Evolutionary conservation across 345 rosid genomes (phyloP).

Genomic region (Xanthoceras sorbifolium): DNA sequence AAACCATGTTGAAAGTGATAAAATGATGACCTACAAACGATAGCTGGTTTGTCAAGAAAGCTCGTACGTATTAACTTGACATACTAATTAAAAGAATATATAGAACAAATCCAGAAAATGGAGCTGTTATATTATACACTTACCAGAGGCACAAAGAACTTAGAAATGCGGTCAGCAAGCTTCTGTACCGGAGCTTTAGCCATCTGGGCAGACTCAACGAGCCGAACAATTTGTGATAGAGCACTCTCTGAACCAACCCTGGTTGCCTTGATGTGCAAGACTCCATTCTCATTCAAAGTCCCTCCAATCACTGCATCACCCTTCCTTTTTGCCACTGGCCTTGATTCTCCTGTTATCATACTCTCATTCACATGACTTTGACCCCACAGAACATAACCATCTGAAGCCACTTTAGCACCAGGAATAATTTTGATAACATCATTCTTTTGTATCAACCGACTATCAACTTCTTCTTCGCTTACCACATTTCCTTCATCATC

Average conservation of each 20-base stretch:
- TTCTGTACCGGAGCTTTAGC: constrained; percentile 99
- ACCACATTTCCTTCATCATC: constrained; percentile 64
- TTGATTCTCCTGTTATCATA: constrained; percentile 80
- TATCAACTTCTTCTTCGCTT: constrained; percentile 78
- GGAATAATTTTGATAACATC: constrained; percentile 78
- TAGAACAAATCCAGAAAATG: background rate
- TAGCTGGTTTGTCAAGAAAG: background rate
- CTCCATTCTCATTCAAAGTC: constrained; percentile 87
- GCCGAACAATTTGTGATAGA: constrained; percentile 89
- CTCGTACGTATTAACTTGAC: background rate
- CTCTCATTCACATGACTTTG: constrained; percentile 79
- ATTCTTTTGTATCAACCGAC: constrained; percentile 76
- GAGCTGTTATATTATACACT: constrained; percentile 7
- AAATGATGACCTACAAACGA: constrained; percentile 63
- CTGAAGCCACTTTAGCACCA: constrained; percentile 72
- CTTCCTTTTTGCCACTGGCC: constrained; percentile 71
- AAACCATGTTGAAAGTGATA: constrained; percentile 86
- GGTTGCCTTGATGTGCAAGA: constrained; percentile 72
- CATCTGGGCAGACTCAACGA: constrained; percentile 93
- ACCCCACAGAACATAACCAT: constrained; percentile 72
- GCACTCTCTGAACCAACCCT: constrained; percentile 94
- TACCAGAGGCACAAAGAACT: constrained; percentile 87
- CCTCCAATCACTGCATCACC: constrained; percentile 92
- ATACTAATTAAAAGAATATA: background rate
- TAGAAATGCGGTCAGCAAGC: constrained; percentile 87